Percentiles rank a stretch among this genome's conserved stretches.
phyloP scores from a whole-genome alignment of 139 green algal species.

The Limnomonas spitsbergensis region DNA sequence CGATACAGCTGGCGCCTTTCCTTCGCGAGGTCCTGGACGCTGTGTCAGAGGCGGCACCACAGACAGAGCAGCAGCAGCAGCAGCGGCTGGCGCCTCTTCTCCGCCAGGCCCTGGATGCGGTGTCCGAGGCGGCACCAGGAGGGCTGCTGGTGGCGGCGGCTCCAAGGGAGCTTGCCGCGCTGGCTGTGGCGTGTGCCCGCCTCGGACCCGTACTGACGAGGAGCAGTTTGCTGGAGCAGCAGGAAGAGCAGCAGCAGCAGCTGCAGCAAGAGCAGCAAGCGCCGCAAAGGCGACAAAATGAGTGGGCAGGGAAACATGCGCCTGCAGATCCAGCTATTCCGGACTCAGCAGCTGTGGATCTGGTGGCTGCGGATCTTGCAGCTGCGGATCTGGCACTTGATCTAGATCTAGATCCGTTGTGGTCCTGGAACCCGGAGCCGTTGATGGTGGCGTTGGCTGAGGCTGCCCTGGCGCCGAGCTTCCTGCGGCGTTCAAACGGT shows the following conservation, averaged over 20 bases:
- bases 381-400: too few species aligned
- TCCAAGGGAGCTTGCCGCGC: neutral
- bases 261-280: too few species aligned
- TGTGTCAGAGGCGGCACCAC: neutral
- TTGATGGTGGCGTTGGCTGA: neutral
- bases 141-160: neutral
- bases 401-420: neutral
- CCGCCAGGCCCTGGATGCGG: neutral
- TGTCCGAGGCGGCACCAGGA: neutral
- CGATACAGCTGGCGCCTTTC: too few species aligned
- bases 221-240: too few species aligned
- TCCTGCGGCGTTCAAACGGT: neutral
- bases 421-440: neutral
- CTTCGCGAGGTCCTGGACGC: too few species aligned
- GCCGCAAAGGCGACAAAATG: too few species aligned
- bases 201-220: neutral
- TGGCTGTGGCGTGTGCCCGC: neutral
- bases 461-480: neutral
- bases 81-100: neutral
- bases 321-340: neutral
- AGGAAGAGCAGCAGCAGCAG: too few species aligned
- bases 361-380: too few species aligned
- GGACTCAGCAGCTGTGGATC: neutral
- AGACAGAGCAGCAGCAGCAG: neutral
- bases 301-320: neutral